These are phyloP conservation scores for Cytospora chrysosperma DNA, from an alignment of 2,329 filamentous ascomycete genomes.

Conservation along the genomic window DNA sequence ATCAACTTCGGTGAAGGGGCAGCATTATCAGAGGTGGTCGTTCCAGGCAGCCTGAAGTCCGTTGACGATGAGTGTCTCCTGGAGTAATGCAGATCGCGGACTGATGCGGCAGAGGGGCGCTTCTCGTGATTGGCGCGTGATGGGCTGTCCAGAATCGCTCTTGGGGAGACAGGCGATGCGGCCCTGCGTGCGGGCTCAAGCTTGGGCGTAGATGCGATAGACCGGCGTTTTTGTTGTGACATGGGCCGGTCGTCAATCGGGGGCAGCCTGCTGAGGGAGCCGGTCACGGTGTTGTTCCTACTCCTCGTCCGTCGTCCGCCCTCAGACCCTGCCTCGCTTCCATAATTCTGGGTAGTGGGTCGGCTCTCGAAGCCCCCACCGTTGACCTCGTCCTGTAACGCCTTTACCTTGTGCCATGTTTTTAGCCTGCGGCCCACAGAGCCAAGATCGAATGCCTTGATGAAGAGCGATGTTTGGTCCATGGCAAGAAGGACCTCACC, in stretches of 20 bases:
- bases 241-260: conserved; percentile 44
- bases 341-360: conserved; percentile 56
- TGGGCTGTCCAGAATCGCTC: conserved; percentile 43
- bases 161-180: conserved; percentile 41
- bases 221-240: conserved; percentile 50
- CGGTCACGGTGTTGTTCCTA: conserved; percentile 58
- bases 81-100: conserved; percentile 79
- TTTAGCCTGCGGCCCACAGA: conserved; percentile 86
- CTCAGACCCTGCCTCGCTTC: conserved; percentile 59
- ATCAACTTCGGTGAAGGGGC: conserved; percentile 43
- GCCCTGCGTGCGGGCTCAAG: conserved; percentile 41
- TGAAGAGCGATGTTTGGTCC: conserved; percentile 92
- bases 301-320: conserved; percentile 51
- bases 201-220: conserved; percentile 50
- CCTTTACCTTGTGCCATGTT: conserved; percentile 96
- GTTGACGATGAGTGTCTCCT: conserved; percentile 79
- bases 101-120: conserved; percentile 75
- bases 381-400: conserved; percentile 82
- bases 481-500: conserved; percentile 91
- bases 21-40: conserved; percentile 32
- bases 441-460: conserved; percentile 92
- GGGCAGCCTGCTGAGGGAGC: conserved; percentile 42
- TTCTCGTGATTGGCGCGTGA: conserved; percentile 51
- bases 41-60: conserved; percentile 58
- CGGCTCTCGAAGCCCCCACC: conserved; percentile 45